Percentiles rank a stretch among this genome's conserved stretches.
Evolutionary conservation across 805 yeast species (phyloP).

Genomic region (Peterozyma toletana): DNA sequence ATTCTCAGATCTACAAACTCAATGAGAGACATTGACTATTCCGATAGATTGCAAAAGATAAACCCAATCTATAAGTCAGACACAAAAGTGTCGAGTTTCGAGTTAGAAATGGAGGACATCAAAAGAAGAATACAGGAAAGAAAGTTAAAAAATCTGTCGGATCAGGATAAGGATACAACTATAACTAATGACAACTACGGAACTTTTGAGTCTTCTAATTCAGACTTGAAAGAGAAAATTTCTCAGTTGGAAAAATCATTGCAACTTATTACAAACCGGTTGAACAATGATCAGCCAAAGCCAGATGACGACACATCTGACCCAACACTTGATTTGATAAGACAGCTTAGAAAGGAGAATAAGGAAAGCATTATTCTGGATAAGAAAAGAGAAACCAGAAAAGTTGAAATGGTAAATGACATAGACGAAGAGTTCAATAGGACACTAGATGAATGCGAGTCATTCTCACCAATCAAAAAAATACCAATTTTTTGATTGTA

Average conservation of each 20-base stretch:
- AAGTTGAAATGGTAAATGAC: not conserved
- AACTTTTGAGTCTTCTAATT: not conserved
- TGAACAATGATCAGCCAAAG: not conserved
- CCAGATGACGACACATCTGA: not conserved
- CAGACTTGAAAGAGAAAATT: not conserved
- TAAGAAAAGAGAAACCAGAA: not conserved
- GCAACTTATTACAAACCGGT: not conserved
- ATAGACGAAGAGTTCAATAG: not conserved
- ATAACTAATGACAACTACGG: too few relatives aligned
- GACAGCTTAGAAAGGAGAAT: too few relatives aligned
- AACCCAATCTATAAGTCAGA: not conserved
- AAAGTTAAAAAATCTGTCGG: not conserved
- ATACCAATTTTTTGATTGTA: too few relatives aligned
- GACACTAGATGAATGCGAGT: not conserved
- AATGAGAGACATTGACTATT: not conserved
- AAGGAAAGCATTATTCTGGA: not conserved
- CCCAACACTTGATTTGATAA: too few relatives aligned
- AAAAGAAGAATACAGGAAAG: slow-evolving; percentile 1
- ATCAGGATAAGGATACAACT: not conserved
- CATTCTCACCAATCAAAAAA: not conserved
- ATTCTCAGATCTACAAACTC: not conserved
- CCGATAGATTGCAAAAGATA: not conserved
- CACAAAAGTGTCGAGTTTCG: not conserved
- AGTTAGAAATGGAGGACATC: not conserved
- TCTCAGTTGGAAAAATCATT: not conserved